Base-by-base conservation (phyloP, 2,329 filamentous ascomycete genomes). In the Davidsoniella eucalypti region DNA sequence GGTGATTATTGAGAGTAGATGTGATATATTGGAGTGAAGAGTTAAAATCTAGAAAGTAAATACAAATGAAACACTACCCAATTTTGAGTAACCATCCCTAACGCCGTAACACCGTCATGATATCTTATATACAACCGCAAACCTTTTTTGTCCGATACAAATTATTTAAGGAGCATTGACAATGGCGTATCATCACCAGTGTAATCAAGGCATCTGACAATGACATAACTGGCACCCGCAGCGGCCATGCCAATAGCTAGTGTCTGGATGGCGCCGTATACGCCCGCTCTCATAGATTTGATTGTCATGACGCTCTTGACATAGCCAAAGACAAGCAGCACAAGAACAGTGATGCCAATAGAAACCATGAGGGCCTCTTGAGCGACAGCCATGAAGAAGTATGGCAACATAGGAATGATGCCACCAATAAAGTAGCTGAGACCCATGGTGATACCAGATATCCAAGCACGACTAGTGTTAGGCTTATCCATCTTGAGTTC, bases 361-460 rank as follows among this genome's bases (percentile, higher is more conserved):
- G 76, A 80, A 53, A 76, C 72, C 36, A 72, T 68, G 47, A 87
- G 64, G 0, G 71, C 72, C n/a, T 66, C 58, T 21, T 61, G 60
- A 6, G 73, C 65, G 18, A 61, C 60, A 12, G 56, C 52, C 60
- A 74, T 66, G 55, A 81, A 67, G 55, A 85, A 79, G 64, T 86
- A 86, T 0, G 82, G 82, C 40, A 82, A 63, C 57, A 85, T 70
- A 12, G 82, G 81, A n/a, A 85, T 72, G 49, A 84, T 67, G 0
- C 82, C 82, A 17, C 82, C 82, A 18, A 84, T 61, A 48, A 85
- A 78, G 61, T 86, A 86, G 36, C 79, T 79, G 14, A 78, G 58
- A 0, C 80, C 77, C 57, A 86, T 81, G 7, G 78, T 84, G 23
- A 78, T 55, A 2, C 78, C 82, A 0, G 75, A 80, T 42, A 76